A percentile compares a stretch with the other conserved stretches of the same genome.
Conservation (phyloP, 176 grass and related monocot species). For the Cenchrus americanus region DNA sequence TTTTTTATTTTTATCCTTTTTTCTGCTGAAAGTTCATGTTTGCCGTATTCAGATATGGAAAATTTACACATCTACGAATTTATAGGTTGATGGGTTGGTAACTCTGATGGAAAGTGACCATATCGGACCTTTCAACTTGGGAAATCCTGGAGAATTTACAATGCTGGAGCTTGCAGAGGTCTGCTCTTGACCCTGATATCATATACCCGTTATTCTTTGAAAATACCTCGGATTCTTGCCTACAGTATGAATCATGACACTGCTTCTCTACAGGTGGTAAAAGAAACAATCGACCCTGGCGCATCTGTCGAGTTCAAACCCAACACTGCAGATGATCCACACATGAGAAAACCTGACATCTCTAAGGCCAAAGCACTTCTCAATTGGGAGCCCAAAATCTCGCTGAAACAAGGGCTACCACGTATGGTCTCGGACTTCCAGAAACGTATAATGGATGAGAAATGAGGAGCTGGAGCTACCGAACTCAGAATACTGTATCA, state of each 20-base stretch:
- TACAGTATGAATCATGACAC: constrained; percentile 8
- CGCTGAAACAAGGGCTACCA: constrained; percentile 78
- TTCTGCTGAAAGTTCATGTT: constrained; percentile 1
- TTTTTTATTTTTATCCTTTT: neutral
- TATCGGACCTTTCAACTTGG: constrained; percentile 95
- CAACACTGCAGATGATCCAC: constrained; percentile 92
- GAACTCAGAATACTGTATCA: constrained; percentile 39
- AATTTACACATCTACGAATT: constrained; percentile 24
- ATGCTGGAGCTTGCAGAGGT: constrained; percentile 97
- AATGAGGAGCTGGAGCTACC: constrained; percentile 38
- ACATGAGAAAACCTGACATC: constrained; percentile 98
- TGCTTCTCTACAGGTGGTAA: constrained; percentile 68
- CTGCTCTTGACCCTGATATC: constrained; percentile 13
- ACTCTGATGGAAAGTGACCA: constrained; percentile 86
- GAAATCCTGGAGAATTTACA: constrained; percentile 95
- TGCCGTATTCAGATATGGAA: neutral
- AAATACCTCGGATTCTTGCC: neutral
- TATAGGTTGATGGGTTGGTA: constrained; percentile 87
- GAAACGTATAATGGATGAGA: constrained; percentile 76
- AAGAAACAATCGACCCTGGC: constrained; percentile 83
- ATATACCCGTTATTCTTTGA: neutral
- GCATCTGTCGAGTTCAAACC: constrained; percentile 78
- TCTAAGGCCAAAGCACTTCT: constrained; percentile 82
- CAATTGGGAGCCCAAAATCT: constrained; percentile 86
- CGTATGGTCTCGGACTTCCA: constrained; percentile 89